These are phyloP conservation scores for Umbelopsis sp. DNA, from an alignment of 371 early-diverging fungal species.

Conservation along the genomic window DNA sequence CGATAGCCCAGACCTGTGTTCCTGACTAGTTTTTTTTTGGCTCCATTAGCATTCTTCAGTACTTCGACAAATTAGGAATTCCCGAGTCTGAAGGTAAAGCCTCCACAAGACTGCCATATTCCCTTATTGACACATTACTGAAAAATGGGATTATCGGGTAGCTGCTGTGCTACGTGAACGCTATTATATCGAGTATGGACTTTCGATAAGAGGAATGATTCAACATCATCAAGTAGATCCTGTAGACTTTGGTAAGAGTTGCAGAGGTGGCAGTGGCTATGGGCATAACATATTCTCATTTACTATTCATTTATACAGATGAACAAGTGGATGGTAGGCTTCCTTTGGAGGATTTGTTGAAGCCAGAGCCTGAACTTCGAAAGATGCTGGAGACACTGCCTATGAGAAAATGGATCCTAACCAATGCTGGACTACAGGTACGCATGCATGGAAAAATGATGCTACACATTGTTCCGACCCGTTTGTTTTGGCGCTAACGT, in stretches of 20 bases:
- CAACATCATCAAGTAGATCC: conserved; percentile 73
- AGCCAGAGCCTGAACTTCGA: conserved; percentile 64
- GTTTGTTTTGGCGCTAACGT: not conserved
- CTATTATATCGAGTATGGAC: conserved; percentile 76
- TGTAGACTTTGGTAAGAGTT: conserved; percentile 54
- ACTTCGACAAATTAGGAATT: conserved; percentile 55
- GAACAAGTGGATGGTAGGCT: conserved; percentile 73
- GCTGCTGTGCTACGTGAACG: conserved; percentile 52
- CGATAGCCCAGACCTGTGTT: not conserved
- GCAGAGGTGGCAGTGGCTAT: not conserved
- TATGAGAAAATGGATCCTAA: conserved; percentile 81
- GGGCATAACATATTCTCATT: no score
- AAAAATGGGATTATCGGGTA: conserved; percentile 18
- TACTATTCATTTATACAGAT: conserved; percentile 36
- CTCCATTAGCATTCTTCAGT: conserved; percentile 53
- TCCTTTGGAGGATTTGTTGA: conserved; percentile 70
- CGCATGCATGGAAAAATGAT: conserved; percentile 18
- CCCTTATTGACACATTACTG: conserved; percentile 3
- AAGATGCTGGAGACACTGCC: conserved; percentile 61
- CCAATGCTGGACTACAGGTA: conserved; percentile 78
- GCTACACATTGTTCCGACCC: not conserved
- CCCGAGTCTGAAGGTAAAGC: conserved; percentile 45
- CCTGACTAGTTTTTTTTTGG: not conserved
- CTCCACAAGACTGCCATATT: not conserved
- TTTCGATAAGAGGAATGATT: conserved; percentile 78